Base-by-base conservation (phyloP, 2,329 filamentous ascomycete species). In the Sphaerulina musiva region DNA sequence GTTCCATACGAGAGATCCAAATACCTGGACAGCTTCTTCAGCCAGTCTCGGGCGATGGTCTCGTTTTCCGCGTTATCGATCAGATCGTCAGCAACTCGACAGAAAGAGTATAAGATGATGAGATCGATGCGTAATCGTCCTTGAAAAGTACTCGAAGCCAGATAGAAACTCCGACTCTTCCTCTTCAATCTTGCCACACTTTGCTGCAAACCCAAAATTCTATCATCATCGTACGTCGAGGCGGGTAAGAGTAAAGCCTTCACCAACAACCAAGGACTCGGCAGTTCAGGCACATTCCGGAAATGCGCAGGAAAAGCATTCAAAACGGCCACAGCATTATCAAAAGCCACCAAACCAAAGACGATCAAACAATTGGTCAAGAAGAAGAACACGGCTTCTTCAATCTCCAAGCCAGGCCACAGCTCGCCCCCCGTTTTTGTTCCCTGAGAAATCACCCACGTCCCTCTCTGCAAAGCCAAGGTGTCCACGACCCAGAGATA, bases 401-500 rank as follows among this genome's bases (percentile, higher is more conserved):
- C 86, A 17, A 89, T 75, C 48, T 89, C 86, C 31, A 89, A 69
- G 6, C 78, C 78, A 1, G 80, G 77, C 78, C 83, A 88, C 0
- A 89, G 59, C 46, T 82, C 76, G 39, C 80, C 64, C 0, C 78
- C 81, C 9, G 86, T 76, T 63, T 89, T 89, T 0, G 85, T 89
- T 0, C 80, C 82, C 4, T 75, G 72, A 56, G 80, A 80, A 47
- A 89, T 89, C 1, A 81, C 78, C 86, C 86, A 89, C 0, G 85
- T 88, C 6, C 86, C 86, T 38, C 83, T 73, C 40, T 77, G 77
- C 48, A 89, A 66, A 0, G 85, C 84, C 29, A 86, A 64, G 3
- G 84, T 86, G 59, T 90, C 86, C 9, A 89, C 83, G 1, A 84
- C 64, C 84, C 86, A 89, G 1, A 89, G 76, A 60, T 87, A 89